phyloP scores from a whole-genome alignment of 805 yeast species.

The Saccharomycopsis sp. region DNA sequence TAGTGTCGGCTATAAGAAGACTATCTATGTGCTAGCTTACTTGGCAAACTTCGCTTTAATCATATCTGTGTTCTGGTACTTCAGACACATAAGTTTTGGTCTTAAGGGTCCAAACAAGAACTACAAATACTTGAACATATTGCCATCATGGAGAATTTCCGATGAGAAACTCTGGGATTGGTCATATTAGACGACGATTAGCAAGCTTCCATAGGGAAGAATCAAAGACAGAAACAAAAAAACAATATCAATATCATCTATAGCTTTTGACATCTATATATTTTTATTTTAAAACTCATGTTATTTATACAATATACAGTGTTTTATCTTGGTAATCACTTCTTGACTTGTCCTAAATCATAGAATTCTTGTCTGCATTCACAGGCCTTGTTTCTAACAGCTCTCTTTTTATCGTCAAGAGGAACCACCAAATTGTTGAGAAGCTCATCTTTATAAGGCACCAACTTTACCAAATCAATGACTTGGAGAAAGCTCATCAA shows the following conservation, averaged over 20 bases:
- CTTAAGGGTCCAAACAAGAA: constrained; percentile 43
- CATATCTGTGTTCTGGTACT: constrained; percentile 50
- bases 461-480: constrained; percentile 35
- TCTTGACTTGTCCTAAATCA: constrained; percentile 31
- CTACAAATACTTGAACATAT: constrained; percentile 43
- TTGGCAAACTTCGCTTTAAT: constrained; percentile 36
- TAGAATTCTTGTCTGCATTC: constrained; percentile 73
- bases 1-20: constrained; percentile 22
- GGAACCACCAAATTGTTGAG: constrained; percentile 42
- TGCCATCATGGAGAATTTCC: constrained; percentile 41
- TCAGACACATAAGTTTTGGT: constrained; percentile 60
- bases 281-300: neutral
- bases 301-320: no score
- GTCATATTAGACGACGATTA: constrained; percentile 15
- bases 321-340: no score
- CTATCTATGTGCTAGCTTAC: constrained; percentile 32
- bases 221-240: no score
- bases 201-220: no score
- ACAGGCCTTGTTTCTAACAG: constrained; percentile 67
- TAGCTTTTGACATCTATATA: neutral
- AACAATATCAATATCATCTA: neutral
- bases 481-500: constrained; percentile 41
- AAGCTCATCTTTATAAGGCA: constrained; percentile 46
- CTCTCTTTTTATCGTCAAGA: constrained; percentile 69
- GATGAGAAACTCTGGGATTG: constrained; percentile 23